These are phyloP conservation scores for Lasiosphaeria ovina DNA, from an alignment of 495 filamentous ascomycete species.

Conservation along the genomic window DNA sequence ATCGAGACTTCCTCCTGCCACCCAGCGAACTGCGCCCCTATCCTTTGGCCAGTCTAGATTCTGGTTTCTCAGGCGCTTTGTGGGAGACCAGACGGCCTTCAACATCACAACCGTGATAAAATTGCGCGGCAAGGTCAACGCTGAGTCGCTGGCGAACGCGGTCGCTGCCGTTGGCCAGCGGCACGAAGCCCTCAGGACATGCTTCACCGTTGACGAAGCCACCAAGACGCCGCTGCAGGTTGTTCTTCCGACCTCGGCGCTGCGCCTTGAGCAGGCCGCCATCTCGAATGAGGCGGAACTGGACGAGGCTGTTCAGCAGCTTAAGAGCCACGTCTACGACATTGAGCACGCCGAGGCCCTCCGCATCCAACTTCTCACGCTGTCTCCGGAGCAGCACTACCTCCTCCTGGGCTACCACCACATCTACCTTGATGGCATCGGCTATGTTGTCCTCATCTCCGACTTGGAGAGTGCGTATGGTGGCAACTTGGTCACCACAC, in stretches of 20 bases:
- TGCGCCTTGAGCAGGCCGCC: conserved; percentile 13
- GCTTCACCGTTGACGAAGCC: conserved; percentile 18
- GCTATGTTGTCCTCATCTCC: conserved; percentile 13
- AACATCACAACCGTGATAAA: conserved; percentile 32
- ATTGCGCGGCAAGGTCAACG: conserved; percentile 14
- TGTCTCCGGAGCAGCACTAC: conserved; percentile 10
- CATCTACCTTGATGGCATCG: conserved; percentile 2
- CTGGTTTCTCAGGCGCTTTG: conserved; percentile 43
- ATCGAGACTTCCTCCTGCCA: background rate
- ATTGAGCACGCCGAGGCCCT: conserved; percentile 18
- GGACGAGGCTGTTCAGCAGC: conserved; percentile 1
- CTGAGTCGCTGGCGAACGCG: conserved; percentile 31
- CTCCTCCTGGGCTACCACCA: conserved; percentile 27
- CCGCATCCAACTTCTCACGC: conserved; percentile 17
- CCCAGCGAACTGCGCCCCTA: conserved; percentile 12
- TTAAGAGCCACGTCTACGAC: conserved; percentile 21
- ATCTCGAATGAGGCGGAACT: conserved; percentile 7
- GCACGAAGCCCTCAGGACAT: conserved; percentile 48
- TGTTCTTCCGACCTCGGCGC: conserved; percentile 7
- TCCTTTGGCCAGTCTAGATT: conserved; percentile 44
- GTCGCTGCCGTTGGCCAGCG: conserved; percentile 27
- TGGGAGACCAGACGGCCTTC: conserved; percentile 34
- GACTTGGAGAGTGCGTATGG: conserved; percentile 12
- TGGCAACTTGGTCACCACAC: conserved; percentile 6
- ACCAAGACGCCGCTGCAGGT: conserved; percentile 15